Evolutionary conservation across 306 rosid species (phyloP).

Genomic region (Coriaria nepalensis): DNA sequence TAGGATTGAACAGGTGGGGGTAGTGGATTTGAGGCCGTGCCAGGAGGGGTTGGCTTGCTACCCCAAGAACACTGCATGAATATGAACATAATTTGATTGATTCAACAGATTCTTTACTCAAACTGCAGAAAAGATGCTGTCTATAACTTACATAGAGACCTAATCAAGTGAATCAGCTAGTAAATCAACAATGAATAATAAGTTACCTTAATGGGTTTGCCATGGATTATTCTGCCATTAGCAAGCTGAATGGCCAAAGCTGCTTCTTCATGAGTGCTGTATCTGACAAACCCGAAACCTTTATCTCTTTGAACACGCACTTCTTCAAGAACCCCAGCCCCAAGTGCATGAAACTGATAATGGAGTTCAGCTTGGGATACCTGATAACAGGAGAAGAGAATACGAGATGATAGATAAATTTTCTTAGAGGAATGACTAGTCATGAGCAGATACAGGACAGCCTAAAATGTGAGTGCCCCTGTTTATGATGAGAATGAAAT

Average conservation of each 20-base stretch:
- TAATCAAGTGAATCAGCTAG: slow-evolving; percentile 22
- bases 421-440: too few species aligned
- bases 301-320: slow-evolving; percentile 93
- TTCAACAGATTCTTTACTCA: neutral
- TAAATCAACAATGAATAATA: too few species aligned
- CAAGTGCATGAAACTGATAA: slow-evolving; percentile 78
- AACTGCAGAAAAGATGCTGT: neutral
- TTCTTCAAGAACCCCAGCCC: slow-evolving; percentile 92
- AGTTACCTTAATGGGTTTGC: too few species aligned
- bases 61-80: slow-evolving; percentile 84
- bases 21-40: slow-evolving; percentile 87
- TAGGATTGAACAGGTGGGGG: slow-evolving; percentile 85
- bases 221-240: slow-evolving; percentile 13
- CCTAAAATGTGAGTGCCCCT: too few species aligned
- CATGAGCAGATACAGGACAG: too few species aligned
- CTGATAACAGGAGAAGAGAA: slow-evolving; percentile 15
- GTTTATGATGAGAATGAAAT: too few species aligned
- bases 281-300: slow-evolving; percentile 97
- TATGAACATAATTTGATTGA: too few species aligned
- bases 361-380: slow-evolving; percentile 80
- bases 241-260: slow-evolving; percentile 94
- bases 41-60: slow-evolving; percentile 92
- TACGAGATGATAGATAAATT: too few species aligned
- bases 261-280: slow-evolving; percentile 72
- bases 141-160: slow-evolving; percentile 48